phyloP scores from a whole-genome alignment of 1,284 basidiomycete genomes.

The Tilletiaria anomala region DNA sequence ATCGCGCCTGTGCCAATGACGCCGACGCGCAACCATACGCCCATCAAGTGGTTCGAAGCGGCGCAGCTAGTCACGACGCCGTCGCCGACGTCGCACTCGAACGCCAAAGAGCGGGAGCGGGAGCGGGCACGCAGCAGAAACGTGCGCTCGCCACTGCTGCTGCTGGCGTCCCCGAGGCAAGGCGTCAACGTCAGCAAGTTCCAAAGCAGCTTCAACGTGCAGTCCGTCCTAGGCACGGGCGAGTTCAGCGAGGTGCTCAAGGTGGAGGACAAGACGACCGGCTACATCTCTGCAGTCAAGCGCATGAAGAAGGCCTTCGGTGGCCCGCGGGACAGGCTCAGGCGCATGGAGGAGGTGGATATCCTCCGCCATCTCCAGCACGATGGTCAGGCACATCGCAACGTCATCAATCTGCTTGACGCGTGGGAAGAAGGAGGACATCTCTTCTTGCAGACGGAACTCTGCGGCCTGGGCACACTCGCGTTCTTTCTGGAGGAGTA shows the following conservation, averaged over 20 bases:
- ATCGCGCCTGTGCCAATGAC: slow-evolving; percentile 23
- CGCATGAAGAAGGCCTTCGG: slow-evolving; percentile 75
- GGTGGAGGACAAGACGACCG: slow-evolving; percentile 56
- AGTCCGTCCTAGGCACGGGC: slow-evolving; percentile 73
- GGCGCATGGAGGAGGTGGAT: slow-evolving; percentile 88
- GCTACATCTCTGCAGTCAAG: slow-evolving; percentile 73
- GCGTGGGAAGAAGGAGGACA: slow-evolving; percentile 91
- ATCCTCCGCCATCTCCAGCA: slow-evolving; percentile 60
- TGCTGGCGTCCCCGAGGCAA: neutral
- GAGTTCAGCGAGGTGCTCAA: slow-evolving; percentile 91
- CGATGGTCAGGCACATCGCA: slow-evolving; percentile 46
- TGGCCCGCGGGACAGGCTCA: slow-evolving; percentile 67
- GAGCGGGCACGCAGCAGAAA: neutral
- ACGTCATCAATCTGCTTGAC: slow-evolving; percentile 79
- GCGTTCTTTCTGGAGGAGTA: slow-evolving; percentile 85
- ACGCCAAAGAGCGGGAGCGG: neutral
- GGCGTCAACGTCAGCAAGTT: slow-evolving; percentile 14
- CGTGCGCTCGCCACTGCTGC: neutral
- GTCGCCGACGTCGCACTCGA: slow-evolving; percentile 16
- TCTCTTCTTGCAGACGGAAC: slow-evolving; percentile 83
- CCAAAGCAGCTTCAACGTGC: slow-evolving; percentile 51
- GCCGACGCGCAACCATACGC: slow-evolving; percentile 21
- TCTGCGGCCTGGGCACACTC: slow-evolving; percentile 84
- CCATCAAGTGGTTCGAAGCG: slow-evolving; percentile 35
- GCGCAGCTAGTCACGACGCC: slow-evolving; percentile 28